These are phyloP conservation scores for Pseudevernia furfuracea DNA, from an alignment of 495 filamentous ascomycete genomes.

Conservation along the genomic window DNA sequence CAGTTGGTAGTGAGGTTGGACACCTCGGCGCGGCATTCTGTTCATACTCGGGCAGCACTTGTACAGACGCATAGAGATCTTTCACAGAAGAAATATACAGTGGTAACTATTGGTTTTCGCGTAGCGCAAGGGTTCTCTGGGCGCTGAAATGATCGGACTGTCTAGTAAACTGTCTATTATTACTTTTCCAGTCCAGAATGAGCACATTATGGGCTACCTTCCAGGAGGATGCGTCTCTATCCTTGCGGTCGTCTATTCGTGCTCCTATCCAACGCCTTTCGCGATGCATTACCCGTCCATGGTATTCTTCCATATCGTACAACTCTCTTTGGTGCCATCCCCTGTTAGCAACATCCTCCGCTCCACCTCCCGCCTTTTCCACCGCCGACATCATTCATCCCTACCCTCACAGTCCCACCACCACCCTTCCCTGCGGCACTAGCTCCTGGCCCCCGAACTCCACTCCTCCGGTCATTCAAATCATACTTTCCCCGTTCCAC, in stretches of 20 bases:
- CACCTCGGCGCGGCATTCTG: background rate
- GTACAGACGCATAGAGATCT: conserved; percentile 13
- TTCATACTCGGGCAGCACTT: conserved; percentile 1
- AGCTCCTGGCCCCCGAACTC: conserved; percentile 71
- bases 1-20: background rate
- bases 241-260: background rate
- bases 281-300: conserved; percentile 5
- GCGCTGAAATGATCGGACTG: background rate
- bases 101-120: background rate
- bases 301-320: background rate
- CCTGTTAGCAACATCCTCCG: conserved; percentile 43
- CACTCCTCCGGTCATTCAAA: conserved; percentile 83
- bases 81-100: background rate
- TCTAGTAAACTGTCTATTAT: background rate
- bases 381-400: conserved; percentile 33
- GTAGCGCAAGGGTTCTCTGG: background rate
- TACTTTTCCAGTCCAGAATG: background rate
- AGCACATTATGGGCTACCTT: background rate
- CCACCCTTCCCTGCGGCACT: conserved; percentile 36
- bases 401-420: conserved; percentile 48
- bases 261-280: conserved; percentile 11
- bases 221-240: background rate
- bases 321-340: background rate
- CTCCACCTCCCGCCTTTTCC: conserved; percentile 38
- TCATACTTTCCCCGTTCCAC: conserved; percentile 91